phyloP scores from a whole-genome alignment of 805 yeast species.

The Komagataella pseudopastoris region DNA sequence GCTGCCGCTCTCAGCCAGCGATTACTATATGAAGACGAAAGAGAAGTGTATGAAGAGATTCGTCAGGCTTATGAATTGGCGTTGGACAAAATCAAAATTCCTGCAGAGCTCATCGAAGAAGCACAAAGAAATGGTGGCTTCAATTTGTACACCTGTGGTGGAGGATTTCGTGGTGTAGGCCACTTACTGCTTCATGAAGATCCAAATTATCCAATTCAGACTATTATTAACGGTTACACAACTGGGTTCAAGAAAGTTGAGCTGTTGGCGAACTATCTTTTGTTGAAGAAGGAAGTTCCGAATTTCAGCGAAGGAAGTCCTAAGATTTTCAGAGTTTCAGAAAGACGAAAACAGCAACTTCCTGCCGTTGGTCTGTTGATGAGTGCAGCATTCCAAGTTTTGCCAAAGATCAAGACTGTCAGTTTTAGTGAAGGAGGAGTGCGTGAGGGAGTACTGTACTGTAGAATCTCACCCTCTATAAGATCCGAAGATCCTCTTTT shows the following conservation, averaged over 20 bases:
- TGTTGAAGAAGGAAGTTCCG: constrained; percentile 35
- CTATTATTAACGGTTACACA: constrained; percentile 58
- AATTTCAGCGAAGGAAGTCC: constrained; percentile 18
- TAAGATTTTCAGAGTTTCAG: constrained; percentile 50
- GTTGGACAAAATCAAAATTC: constrained; percentile 35
- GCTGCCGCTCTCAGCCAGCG: constrained; percentile 55
- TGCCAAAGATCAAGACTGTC: constrained; percentile 47
- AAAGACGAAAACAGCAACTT: constrained; percentile 48
- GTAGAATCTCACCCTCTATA: constrained; percentile 41
- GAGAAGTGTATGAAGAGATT: constrained; percentile 38
- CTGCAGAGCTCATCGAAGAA: constrained; percentile 31
- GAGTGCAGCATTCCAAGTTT: constrained; percentile 46
- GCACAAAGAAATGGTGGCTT: constrained; percentile 47
- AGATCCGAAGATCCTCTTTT: constrained; percentile 56
- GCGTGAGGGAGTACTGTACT: constrained; percentile 61
- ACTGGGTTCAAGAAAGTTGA: constrained; percentile 39
- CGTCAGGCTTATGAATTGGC: constrained; percentile 36
- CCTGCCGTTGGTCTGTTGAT: constrained; percentile 58
- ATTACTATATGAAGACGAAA: constrained; percentile 34
- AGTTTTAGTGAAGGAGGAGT: constrained; percentile 70
- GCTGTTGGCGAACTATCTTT: constrained; percentile 34
- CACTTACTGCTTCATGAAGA: constrained; percentile 36
- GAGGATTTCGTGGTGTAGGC: constrained; percentile 63
- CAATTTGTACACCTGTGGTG: constrained; percentile 56
- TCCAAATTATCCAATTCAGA: constrained; percentile 51